Evolutionary conservation across 2,329 filamentous ascomycete genomes (phyloP), one percentile per base, ranked within the genome.

Genomic region (Bipolaris bicolor): DNA sequence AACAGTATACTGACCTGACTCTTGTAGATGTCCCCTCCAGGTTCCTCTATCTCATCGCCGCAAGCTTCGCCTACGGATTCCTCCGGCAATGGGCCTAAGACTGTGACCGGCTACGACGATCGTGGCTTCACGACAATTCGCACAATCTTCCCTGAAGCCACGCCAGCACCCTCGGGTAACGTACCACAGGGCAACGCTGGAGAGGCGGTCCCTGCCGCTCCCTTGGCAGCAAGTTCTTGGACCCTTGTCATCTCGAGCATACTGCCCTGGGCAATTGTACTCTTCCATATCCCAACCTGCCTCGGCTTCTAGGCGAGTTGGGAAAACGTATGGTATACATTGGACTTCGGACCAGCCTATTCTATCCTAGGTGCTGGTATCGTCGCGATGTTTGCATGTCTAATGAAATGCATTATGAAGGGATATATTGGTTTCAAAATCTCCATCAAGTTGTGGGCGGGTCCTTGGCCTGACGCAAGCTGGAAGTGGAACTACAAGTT

Each of bases 11-110:
- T 71, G 65, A 69, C 61, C 40, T 44, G 3, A 51, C 15, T 26
- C 37, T 37, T 49, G 58, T 70, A 85, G 82, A 81, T 77, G 70
- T 83, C 73, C 83, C 84, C 65, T 74, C 76, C 69, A 71, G 80
- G 66, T 73, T 84, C 70, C 64, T 87, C 73, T 83, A 82, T 76
- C 70, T 86, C 75, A 68, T 81, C 74, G 68, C 81, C 77, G 65
- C 79, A 74, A 76, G 73, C 70, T 67, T 72, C 60, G 58, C 70
- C 61, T 52, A 68, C 63, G 69, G 68, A 39, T 57, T 71, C 62
- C 15, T 65, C 68, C 68, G 67, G 63, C 63, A 44, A 40, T 57
- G 68, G 55, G 57, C 68, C 67, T 73, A 65, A 68, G 50, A 57
- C 60, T 15, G 70, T 79, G 45, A 83, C 81, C 6, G 71, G 75